Evolutionary conservation across 805 yeast genomes (phyloP).

Genomic region (Saccharomyces mikatae): DNA sequence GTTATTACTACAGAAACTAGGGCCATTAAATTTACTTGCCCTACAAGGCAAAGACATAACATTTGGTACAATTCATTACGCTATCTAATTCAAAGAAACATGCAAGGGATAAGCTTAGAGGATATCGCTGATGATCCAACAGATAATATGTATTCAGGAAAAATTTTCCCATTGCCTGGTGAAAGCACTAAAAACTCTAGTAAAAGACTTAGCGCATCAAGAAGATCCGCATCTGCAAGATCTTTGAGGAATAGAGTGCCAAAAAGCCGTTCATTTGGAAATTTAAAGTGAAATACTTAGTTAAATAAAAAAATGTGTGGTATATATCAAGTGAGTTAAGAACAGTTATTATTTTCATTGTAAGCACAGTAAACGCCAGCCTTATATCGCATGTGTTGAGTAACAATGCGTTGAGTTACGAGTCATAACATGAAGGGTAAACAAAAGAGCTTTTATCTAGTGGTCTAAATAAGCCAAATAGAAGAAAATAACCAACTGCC

Average conservation of each 20-base stretch:
- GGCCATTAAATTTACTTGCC: slow-evolving; percentile 72
- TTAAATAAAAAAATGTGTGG: background rate
- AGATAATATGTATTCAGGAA: slow-evolving; percentile 32
- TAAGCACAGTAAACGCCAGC: background rate
- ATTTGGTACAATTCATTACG: slow-evolving; percentile 83
- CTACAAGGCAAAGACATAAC: slow-evolving; percentile 79
- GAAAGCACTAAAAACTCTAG: slow-evolving; percentile 12
- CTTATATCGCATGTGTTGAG: background rate
- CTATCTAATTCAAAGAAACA: slow-evolving; percentile 59
- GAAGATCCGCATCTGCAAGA: slow-evolving; percentile 3
- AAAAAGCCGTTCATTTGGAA: slow-evolving; percentile 4
- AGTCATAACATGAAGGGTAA: background rate
- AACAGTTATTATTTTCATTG: background rate
- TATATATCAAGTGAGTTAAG: background rate
- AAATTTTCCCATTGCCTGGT: slow-evolving; percentile 20
- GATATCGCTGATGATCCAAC: slow-evolving; percentile 33
- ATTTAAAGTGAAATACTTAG: background rate
- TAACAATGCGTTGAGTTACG: background rate
- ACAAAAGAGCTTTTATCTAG: background rate
- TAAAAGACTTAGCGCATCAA: slow-evolving; percentile 14
- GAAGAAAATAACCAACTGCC: background rate
- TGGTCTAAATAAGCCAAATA: background rate
- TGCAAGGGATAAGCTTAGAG: slow-evolving; percentile 48
- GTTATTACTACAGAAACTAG: slow-evolving; percentile 62
- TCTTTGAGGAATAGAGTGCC: slow-evolving; percentile 6